Evolutionary conservation across 176 grass and related monocot genomes (phyloP), one percentile per base, ranked within the genome.

Genomic region (Luzula sylvatica): DNA sequence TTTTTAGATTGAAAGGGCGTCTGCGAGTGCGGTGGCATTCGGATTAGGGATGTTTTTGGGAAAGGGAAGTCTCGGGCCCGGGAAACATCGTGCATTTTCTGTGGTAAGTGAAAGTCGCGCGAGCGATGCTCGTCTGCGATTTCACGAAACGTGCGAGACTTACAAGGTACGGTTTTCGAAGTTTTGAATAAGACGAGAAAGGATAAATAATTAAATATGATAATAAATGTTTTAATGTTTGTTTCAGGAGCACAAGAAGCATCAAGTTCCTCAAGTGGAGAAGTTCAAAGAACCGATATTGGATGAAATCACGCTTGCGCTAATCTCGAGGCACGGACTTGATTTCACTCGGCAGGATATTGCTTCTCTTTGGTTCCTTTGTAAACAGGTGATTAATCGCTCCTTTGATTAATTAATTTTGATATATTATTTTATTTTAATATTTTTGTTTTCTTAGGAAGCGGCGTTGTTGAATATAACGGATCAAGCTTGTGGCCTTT

Each of bases 11-110:
- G 75, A 84, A 65, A 78, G 92, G 53, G 85, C 92, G 50, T 84
- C 92, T 70, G 92, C 84, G 70, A 98, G 92, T 58, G 92, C 92
- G 12, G 77, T 98, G 63, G 81, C 92, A 68, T 98, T 98, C 77
- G 85, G 92, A 46, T 79, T 82, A 71, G 92, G 92, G 38, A 42
- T 98, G 60, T 80, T 98, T 68, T 71, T 74, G 53, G 81, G 85
- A 58, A 98, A 86, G 61, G 92, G 84, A 30, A 90, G 66, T 46
- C 80, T 98, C 71, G 92, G 92, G 52, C 72, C 65, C 40, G 92
- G 68, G 15, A 53, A 72, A n/a, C 72, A 86, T 55, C 72, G 81
- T 8, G 81, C 85, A 43, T 98, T 98, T 68, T 89, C 92, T 71
- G 85, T 90, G 49, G 66, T 98, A 11, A 98, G 72, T 53, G 92